Base-by-base conservation (phyloP, 2,329 filamentous ascomycete genomes). In the Botryosphaeria dothidea region DNA sequence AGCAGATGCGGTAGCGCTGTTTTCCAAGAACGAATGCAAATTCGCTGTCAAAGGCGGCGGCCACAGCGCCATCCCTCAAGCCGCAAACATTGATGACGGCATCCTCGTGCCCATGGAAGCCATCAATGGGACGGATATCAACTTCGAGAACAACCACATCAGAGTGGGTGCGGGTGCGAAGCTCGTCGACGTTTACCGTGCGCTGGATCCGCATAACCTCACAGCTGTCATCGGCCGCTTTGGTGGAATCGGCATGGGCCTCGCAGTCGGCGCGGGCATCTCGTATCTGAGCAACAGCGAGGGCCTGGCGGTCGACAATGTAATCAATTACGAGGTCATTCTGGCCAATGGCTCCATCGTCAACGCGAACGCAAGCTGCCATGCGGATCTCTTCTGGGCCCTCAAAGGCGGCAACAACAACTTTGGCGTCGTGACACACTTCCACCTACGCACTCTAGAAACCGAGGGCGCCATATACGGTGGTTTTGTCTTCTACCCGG, bases 21-120 rank as follows among this genome's bases (percentile, higher is more conserved):
- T 77, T 9, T 74, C 61, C 1, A 51, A 51, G 4, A 31, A 60
- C 6, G 23, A 6, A 9, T 65, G 65, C 1, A n/a, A 69, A 41
- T 81, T 81, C 65, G 78, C 79, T 2, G 74, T 83, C 3, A 80
- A 79, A 60, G 75, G 78, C 57, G 81, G 80, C 29, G 81, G 81
- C 1, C 81, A 83, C 67, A 74, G 75, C n/a, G 69, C 73, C 2
- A 74, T 76, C 61, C 70, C 74, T 0, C 79, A 80, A 21, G 74
- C 75, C 6, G 79, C 78, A 4, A 80, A 78, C 60, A 78, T 80
- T 15, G 69, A 75, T 0, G 71, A 71, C 34, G 81, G 81, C 2
- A 77, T 83, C 6, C 80, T 79, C 0, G 73, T 83, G 52, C 78
- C 78, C 62, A 71, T 83, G 29, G 71, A 73, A 25, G 68, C 67